These are phyloP conservation scores for Apiotrichum siamense DNA, from an alignment of 1,284 basidiomycete genomes.

Conservation along the genomic window DNA sequence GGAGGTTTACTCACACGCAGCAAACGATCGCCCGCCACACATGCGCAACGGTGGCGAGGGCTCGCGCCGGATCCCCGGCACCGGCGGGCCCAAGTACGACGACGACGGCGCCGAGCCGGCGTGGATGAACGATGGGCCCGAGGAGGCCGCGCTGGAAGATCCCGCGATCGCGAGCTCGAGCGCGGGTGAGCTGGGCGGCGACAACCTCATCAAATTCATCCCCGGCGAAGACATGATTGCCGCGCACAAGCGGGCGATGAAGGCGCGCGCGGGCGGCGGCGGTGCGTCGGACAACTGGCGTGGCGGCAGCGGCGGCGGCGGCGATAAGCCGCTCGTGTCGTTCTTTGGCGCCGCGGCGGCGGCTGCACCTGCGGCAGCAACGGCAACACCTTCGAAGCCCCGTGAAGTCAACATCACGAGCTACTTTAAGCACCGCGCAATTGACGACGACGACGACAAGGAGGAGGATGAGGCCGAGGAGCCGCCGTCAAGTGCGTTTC, in stretches of 20 bases:
- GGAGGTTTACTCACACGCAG: background rate
- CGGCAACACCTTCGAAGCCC: conserved; percentile 15
- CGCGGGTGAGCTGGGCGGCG: conserved; percentile 3
- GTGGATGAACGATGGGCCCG: conserved; percentile 39
- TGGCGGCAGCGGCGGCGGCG: no score
- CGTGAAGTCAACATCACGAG: conserved; percentile 38
- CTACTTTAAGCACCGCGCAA: conserved; percentile 32
- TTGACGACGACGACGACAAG: conserved; percentile 13
- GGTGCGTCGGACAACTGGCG: conserved; percentile 13
- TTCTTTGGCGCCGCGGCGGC: conserved; percentile 25
- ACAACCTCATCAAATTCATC: conserved; percentile 30
- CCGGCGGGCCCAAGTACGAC: conserved; percentile 12
- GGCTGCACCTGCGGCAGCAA: conserved; percentile 1
- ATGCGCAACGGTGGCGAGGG: conserved; percentile 15
- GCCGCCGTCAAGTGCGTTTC: conserved; percentile 21
- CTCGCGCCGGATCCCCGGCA: conserved; percentile 1
- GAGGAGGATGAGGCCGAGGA: conserved; percentile 16
- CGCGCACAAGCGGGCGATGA: conserved; percentile 38
- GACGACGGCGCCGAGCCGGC: conserved; percentile 38
- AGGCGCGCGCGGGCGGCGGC: conserved; percentile 17
- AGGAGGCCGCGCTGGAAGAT: conserved; percentile 15
- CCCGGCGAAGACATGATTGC: conserved; percentile 44
- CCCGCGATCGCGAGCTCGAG: conserved; percentile 24
- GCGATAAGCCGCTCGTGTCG: conserved; percentile 26
- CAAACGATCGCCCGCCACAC: background rate